These are phyloP conservation scores for Saccharomycopsis sp. DNA, from an alignment of 805 yeast genomes.

Conservation along the genomic window DNA sequence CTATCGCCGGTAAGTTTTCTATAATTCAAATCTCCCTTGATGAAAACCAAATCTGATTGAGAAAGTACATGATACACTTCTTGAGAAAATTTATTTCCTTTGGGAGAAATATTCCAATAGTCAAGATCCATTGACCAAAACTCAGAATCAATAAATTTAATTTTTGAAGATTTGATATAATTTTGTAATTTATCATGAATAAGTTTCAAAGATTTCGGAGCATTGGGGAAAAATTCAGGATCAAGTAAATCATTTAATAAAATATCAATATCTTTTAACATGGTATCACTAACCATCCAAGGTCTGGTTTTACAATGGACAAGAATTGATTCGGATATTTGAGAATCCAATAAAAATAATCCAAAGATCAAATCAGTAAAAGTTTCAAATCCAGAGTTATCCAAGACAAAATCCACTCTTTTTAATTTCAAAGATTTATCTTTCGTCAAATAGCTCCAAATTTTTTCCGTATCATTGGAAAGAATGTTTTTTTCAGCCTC, in stretches of 20 bases:
- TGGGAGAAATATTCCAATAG: conserved; percentile 59
- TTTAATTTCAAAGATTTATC: conserved; percentile 13
- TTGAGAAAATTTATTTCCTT: conserved; percentile 40
- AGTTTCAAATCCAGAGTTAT: conserved; percentile 92
- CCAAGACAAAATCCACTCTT: conserved; percentile 75
- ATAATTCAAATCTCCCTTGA: conserved; percentile 95
- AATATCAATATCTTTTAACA: conserved; percentile 65
- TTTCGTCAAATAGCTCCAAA: conserved; percentile 55
- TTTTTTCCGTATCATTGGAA: conserved; percentile 58
- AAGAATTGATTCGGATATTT: conserved; percentile 51
- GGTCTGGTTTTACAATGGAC: conserved; percentile 87
- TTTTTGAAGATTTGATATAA: conserved; percentile 35
- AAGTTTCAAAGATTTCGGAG: conserved; percentile 29
- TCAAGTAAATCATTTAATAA: conserved; percentile 49
- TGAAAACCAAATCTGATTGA: conserved; percentile 60
- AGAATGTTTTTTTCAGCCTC: conserved; percentile 71
- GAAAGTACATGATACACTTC: conserved; percentile 50
- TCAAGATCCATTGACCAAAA: conserved; percentile 84
- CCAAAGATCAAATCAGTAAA: conserved; percentile 71
- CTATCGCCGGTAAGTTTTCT: conserved; percentile 89
- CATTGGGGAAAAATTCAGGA: conserved; percentile 35
- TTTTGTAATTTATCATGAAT: conserved; percentile 36
- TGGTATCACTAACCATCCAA: conserved; percentile 96
- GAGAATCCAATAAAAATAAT: conserved; percentile 58
- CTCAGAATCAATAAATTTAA: conserved; percentile 45